Evolutionary conservation across 129 eudicot genomes (phyloP).

Genomic region (Flaveria linearis): DNA sequence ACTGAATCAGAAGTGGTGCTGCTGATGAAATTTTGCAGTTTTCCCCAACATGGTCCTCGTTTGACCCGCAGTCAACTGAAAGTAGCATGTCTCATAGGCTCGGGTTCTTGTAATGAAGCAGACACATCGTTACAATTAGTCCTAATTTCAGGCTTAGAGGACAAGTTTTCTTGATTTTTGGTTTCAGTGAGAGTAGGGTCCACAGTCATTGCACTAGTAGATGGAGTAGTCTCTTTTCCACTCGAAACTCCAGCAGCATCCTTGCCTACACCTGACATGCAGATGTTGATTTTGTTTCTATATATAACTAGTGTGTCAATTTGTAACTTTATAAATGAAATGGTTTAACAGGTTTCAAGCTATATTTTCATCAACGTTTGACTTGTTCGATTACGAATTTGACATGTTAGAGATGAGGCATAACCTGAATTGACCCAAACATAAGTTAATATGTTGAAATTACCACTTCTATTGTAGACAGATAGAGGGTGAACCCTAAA

Average conservation of each 20-base stretch:
- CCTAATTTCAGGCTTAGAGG: constrained; percentile 42
- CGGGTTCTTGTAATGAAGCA: constrained; percentile 36
- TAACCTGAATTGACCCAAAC: neutral
- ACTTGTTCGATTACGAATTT: neutral
- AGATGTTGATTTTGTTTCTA: constrained; percentile 4
- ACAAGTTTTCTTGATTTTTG: constrained; percentile 27
- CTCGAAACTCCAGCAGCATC: constrained; percentile 45
- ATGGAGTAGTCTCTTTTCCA: constrained; percentile 42
- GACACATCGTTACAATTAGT: constrained; percentile 16
- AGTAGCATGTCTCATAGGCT: constrained; percentile 17
- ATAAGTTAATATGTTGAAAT: neutral
- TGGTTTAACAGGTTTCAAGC: neutral
- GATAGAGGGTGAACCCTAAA: neutral
- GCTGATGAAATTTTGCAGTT: constrained; percentile 21
- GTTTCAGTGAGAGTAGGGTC: constrained; percentile 22
- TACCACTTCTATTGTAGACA: neutral
- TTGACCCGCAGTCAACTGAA: constrained; percentile 25
- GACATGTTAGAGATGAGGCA: neutral
- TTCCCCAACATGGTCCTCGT: constrained; percentile 22
- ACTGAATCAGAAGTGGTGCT: constrained; percentile 35
- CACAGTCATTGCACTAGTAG: constrained; percentile 19
- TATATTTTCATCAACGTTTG: neutral
- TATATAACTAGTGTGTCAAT: neutral
- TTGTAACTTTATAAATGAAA: neutral
- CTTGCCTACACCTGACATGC: constrained; percentile 48